Base-by-base conservation (phyloP, 2,329 filamentous ascomycete genomes). In the Cladophialophora carrionii region DNA sequence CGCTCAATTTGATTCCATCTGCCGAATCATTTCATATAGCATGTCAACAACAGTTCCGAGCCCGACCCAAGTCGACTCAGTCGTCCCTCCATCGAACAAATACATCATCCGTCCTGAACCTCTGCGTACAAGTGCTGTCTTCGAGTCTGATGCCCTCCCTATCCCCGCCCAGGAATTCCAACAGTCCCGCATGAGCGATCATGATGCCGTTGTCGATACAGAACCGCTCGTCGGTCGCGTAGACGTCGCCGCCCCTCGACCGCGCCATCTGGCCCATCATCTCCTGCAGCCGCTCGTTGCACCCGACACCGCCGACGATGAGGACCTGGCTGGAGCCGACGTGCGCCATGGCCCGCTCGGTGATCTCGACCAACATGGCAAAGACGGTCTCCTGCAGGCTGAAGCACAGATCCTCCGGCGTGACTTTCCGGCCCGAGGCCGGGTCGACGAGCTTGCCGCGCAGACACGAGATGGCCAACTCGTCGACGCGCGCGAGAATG, bases 131-230 rank as follows among this genome's bases (percentile, higher is more conserved):
- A 12, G 90, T 91, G 71, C 90, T 94, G 52, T 97, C 90, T 68
- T 89, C 87, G 54, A 98, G 76, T 7, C 84, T 80, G 4, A 32
- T 60, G 5, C 29, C 52, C 1, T 92, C 97, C 65, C 29, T 41
- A 74, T 92, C 92, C 1, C 94, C 94, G 17, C 88, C 93, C 76
- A 88, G 83, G 76, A 90, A 95, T 1, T 93, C 93, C 73, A 97
- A 76, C 72, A 99, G 78, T 1, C 95, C 95, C 1, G 95, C 95
- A 77, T 99, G 94, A 1, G 95, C 95, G 80, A 99, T 99, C 95
- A 99, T 99, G 75, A 99, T 98, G 56, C 95, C 95, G 73, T 99
- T 99, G 78, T 99, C 95, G 72, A 99, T 99, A 76, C 95, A 99
- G 77, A 96, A 99, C 53, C 95, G 84, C 82, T 99, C 95, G 76